A percentile compares a stretch with the other conserved stretches of the same genome.
These are phyloP conservation scores for Gremmenia infestans DNA, from an alignment of 2,329 filamentous ascomycete genomes.

Conservation along the genomic window DNA sequence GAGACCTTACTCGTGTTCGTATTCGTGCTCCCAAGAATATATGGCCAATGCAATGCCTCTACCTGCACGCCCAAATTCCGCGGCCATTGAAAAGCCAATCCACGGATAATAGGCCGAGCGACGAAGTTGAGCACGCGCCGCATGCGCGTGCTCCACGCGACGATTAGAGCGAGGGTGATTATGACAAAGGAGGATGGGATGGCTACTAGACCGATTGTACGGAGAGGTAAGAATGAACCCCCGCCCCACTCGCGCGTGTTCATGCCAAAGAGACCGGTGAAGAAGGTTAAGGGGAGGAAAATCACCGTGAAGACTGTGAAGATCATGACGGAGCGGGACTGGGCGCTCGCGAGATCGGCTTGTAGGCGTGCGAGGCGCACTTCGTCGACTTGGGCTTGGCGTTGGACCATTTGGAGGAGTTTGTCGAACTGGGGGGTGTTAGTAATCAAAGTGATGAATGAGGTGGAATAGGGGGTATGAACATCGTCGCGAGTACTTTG, in stretches of 20 bases:
- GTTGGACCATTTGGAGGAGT: conserved; percentile 5
- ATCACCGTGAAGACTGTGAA: conserved; percentile 6
- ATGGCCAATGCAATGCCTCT: neutral
- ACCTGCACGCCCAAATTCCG: neutral
- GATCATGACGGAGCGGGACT: conserved; percentile 8
- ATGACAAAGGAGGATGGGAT: neutral
- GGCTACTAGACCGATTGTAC: neutral
- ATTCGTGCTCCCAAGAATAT: no score
- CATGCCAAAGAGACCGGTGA: conserved; percentile 8
- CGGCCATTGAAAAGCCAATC: neutral
- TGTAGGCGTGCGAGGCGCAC: conserved; percentile 7
- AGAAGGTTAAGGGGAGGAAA: conserved; percentile 6
- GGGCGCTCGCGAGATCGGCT: conserved; percentile 5
- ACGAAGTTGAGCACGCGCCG: neutral
- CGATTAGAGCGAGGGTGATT: conserved; percentile 1
- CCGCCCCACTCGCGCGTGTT: conserved; percentile 5
- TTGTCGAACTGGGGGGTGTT: conserved; percentile 1
- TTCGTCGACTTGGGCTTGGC: conserved; percentile 10
- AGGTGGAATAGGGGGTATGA: neutral
- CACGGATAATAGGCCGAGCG: neutral
- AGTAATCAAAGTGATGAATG: neutral
- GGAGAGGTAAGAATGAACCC: neutral
- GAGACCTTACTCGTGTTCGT: neutral
- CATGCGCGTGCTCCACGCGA: conserved; percentile 3
- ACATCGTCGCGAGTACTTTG: conserved; percentile 4